Base-by-base conservation (phyloP, 2,329 filamentous ascomycete species). In the Xylaria hypoxylon region DNA sequence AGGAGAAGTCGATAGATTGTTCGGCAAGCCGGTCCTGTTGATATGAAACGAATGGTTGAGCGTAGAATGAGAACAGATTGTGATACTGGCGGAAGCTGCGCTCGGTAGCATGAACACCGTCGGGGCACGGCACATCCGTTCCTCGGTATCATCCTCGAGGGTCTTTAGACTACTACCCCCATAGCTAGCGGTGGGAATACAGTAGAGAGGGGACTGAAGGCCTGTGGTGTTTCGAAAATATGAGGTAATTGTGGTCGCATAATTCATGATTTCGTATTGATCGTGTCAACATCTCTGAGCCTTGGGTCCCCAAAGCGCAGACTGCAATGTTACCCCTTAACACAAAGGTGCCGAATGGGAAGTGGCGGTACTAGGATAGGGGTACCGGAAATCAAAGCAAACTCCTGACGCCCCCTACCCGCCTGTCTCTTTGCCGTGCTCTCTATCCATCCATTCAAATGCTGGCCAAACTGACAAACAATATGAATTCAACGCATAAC, bases 391-490 rank as follows among this genome's bases (percentile, higher is more conserved):
- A 44, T 40, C 17, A 59, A 64, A 67, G 57, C 17, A 61, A 64
- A 67, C 35, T 42, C 60, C 52, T 31, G 17, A 38, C 57, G 42
- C 59, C 60, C 17, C 22, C 19, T 42, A 33, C 33, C 38, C 53
- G 40, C 15, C 13, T 44, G 28, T 26, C 45, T 22, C 26, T 28
- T n/a, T 45, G 15, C 45, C 48, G 22, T 65, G 44, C 47, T 47
- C 31, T 64, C 42, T 58, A 57, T 55, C 59, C 56, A 62, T 61
- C 52, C 56, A 11, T 48, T 45, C 33, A 57, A 64, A 62, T 61
- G 33, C 52, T 31, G 33, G 28, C 42, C 15, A n/a, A 59, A 51
- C 48, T 40, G 57, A 53, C 44, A 6, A 52, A 62, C n/a, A 40
- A 47, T 35, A 64, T 42, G 52, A 38, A 47, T 56, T 56, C 26